Evolutionary conservation across 2,329 filamentous ascomycete genomes (phyloP), one percentile per base, ranked within the genome.

Genomic region (Clarireedia sp.): DNA sequence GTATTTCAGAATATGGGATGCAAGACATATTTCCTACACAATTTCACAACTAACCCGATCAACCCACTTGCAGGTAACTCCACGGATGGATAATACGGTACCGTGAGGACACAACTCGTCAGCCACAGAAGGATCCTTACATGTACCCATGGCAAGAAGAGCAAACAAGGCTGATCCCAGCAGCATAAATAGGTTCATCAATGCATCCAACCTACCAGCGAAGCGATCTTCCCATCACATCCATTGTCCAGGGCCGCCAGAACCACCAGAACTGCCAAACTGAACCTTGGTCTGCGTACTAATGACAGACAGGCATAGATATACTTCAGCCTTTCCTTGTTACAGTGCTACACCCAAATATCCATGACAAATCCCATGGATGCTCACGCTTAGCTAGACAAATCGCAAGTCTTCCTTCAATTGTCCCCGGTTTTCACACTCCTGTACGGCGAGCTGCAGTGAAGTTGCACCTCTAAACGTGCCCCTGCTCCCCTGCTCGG

Each of bases 361-460:
- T 40, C 33, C 44, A 54, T 54, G 51, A 40, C 21, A 40, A 19
- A 21, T n/a, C 14, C 10, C 19, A 40, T 53, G 43, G 33, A 24
- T 53, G 14, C 16, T 29, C 51, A 48, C 48, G 17, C 37, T 23
- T n/a, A 50, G 44, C 36, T 37, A 37, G 9, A 43, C 52, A 54
- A 54, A 50, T 54, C 45, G 52, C 52, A 54, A 50, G 52, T 54
- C 52, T 50, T 54, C 37, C 45, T 54, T 54, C 45, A 49, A 49
- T 49, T 12, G 24, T 50, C 50, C 45, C 46, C 47, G 24, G 17
- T 49, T 41, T 44, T 50, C 45, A 41, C 37, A 45, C 40, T 24
- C 43, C 36, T 21, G 23, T 44, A 37, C 52, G 52, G 45, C 24
- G 43, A 54, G 45, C 9, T 49, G 52, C 52, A 54, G 23, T 10